Percentiles rank a stretch among this genome's conserved stretches.
Conservation (phyloP, 306 rosid species). For the Luffa acutangula region DNA sequence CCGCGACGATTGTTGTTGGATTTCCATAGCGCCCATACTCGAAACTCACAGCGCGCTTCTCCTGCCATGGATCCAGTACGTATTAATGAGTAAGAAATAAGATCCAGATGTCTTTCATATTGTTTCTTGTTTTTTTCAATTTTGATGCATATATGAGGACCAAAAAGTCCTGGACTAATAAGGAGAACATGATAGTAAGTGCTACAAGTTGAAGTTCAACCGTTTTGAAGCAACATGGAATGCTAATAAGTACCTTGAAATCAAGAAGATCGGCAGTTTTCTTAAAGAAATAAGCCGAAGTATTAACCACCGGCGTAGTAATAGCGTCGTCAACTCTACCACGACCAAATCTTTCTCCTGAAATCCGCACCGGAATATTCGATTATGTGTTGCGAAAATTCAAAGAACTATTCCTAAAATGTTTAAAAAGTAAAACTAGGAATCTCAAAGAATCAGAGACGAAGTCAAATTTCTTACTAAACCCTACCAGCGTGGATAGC, state of each 20-base stretch:
- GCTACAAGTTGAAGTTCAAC: background rate
- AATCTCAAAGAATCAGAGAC: background rate
- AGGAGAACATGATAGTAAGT: background rate
- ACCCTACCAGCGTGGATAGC: slow-evolving; percentile 69
- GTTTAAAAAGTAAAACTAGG: background rate
- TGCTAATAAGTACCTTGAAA: slow-evolving; percentile 51
- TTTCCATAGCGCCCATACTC: slow-evolving; percentile 97
- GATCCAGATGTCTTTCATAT: background rate
- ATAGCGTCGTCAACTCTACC: slow-evolving; percentile 78
- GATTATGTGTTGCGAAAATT: slow-evolving; percentile 10
- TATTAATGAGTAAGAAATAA: background rate
- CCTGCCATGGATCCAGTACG: slow-evolving; percentile 35
- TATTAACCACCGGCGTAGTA: slow-evolving; percentile 87
- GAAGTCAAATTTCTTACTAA: background rate
- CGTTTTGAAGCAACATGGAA: background rate
- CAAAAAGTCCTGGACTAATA: background rate
- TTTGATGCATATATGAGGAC: background rate
- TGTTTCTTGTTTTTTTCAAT: background rate
- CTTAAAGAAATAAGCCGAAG: slow-evolving; percentile 75
- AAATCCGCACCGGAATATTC: background rate
- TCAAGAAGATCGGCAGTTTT: slow-evolving; percentile 72
- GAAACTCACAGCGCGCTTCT: slow-evolving; percentile 64
- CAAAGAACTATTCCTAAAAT: background rate
- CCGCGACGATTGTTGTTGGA: slow-evolving; percentile 79
- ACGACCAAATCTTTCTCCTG: slow-evolving; percentile 88